Base-by-base conservation (phyloP, 768 basidiomycete species). In the Trametes coccinea region DNA sequence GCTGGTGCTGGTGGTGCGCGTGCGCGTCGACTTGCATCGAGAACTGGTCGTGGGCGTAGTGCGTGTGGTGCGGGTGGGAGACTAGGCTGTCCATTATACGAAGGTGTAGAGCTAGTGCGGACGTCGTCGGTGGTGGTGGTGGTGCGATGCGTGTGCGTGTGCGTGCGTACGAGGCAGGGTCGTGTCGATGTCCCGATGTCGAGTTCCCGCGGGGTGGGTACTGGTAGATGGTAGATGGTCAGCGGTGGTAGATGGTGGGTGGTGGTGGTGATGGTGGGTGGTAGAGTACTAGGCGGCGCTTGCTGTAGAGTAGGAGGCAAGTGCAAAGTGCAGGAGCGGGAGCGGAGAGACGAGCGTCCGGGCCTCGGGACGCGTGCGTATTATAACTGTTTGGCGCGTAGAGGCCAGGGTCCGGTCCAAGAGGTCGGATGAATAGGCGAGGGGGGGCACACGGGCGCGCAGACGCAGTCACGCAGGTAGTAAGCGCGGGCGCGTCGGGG, bases 51-150 rank as follows among this genome's bases (percentile, higher is more conserved):
- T 49, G 48, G 10, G 27, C 29, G 4, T 49, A 31, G 5, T 46
- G 45, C 9, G 30, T 4, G 33, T 45, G 29, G 3, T 43, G 39
- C 40, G 5, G 47, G n/a, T 49, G 56, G 39, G 66, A 64, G 63
- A 64, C 53, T 43, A 64, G 56, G 22, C 62, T 57, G 60, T 64
- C 62, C 62, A 67, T 64, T 53, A 60, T 63, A 62, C 41, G 56
- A 48, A 22, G 40, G 41, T 47, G 29, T 67, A 59, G 48, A 17
- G 45, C 45, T 46, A 17, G 45, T 46, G 27, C 11, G 45, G 45
- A 22, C 22, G 44, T 14, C 4, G 22, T 2, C 34, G 34, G 34
- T 37, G 22, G 29, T 7, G 27, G 22, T 30, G 22, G 22, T 22
- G 22, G 22, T 22, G 22, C 8, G 22, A 29, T 30, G 5, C 10